Conservation (phyloP, 2,329 filamentous ascomycete genomes). For the Boeremia lycopersici region DNA sequence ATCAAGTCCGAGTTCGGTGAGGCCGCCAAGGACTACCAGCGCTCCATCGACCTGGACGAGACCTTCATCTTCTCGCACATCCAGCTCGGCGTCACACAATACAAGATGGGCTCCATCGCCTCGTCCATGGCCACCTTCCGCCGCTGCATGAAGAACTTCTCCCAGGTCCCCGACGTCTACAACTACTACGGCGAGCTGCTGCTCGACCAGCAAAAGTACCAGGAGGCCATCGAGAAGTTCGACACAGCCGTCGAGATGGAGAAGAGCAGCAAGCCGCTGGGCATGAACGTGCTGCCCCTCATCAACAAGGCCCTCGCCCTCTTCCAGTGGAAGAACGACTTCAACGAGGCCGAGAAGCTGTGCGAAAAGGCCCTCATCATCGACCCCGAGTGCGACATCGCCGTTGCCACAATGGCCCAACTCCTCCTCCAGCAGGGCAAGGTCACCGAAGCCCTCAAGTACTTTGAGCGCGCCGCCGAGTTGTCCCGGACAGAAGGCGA, state of each 20-base stretch:
- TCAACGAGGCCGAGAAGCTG: slow-evolving; percentile 89
- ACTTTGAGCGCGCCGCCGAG: slow-evolving; percentile 96
- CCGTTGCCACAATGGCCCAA: slow-evolving; percentile 98
- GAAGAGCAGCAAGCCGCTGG: slow-evolving; percentile 88
- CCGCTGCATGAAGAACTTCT: slow-evolving; percentile 97
- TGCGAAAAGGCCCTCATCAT: slow-evolving; percentile 98
- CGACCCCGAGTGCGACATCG: slow-evolving; percentile 98
- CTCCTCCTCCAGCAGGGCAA: slow-evolving; percentile 97
- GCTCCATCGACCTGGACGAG: slow-evolving; percentile 94
- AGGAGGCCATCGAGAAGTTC: slow-evolving; percentile 96
- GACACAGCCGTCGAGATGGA: slow-evolving; percentile 99
- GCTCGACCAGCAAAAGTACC: slow-evolving; percentile 93
- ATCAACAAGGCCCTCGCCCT: slow-evolving; percentile 98
- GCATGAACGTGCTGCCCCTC: slow-evolving; percentile 95
- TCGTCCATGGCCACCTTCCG: slow-evolving; percentile 99
- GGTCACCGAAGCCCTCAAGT: slow-evolving; percentile 90
- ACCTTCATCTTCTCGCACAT: slow-evolving; percentile 99
- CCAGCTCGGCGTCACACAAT: slow-evolving; percentile 97
- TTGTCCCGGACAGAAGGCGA: slow-evolving; percentile 93
- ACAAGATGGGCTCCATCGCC: slow-evolving; percentile 98
- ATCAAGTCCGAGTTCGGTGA: slow-evolving; percentile 93
- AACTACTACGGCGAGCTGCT: slow-evolving; percentile 99
- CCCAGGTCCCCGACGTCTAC: slow-evolving; percentile 95
- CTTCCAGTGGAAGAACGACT: slow-evolving; percentile 99
- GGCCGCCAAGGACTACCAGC: slow-evolving; percentile 98